A percentile compares a stretch with the other conserved stretches of the same genome.
Evolutionary conservation across 2,329 filamentous ascomycete genomes (phyloP).

Genomic region (Fusarium pilosicola): DNA sequence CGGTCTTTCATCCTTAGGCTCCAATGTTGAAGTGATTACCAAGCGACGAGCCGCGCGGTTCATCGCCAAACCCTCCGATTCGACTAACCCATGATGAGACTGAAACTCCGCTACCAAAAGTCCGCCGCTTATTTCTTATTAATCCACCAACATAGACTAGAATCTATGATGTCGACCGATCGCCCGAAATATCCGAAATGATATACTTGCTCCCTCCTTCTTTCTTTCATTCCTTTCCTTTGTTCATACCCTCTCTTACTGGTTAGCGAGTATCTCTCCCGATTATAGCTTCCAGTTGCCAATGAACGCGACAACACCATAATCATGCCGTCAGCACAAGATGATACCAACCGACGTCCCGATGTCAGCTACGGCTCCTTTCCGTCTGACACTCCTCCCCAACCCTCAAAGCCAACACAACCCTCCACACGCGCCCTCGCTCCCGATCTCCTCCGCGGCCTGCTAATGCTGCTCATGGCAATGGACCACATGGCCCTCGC

Average conservation of each 20-base stretch:
- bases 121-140: slow-evolving; percentile 18
- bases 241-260: background rate
- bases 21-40: background rate
- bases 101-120: slow-evolving; percentile 17
- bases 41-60: slow-evolving; percentile 2
- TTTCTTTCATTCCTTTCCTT: background rate
- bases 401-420: slow-evolving; percentile 31
- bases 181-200: slow-evolving; percentile 22
- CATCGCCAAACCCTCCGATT: slow-evolving; percentile 11
- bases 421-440: slow-evolving; percentile 50
- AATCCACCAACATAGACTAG: slow-evolving; percentile 4
- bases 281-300: background rate
- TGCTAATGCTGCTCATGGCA: slow-evolving; percentile 58
- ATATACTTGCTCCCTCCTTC: background rate
- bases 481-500: slow-evolving; percentile 55
- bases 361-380: slow-evolving; percentile 13
- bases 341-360: background rate
- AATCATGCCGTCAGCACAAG: background rate
- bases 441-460: slow-evolving; percentile 56
- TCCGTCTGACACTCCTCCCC: slow-evolving; percentile 3
- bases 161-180: slow-evolving; percentile 26
- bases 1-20: rapidly evolving
- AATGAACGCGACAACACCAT: background rate
- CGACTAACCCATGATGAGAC: background rate
- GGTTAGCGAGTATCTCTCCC: background rate